Conservation (phyloP, 1,284 basidiomycete genomes). For the Volvariella volvacea region DNA sequence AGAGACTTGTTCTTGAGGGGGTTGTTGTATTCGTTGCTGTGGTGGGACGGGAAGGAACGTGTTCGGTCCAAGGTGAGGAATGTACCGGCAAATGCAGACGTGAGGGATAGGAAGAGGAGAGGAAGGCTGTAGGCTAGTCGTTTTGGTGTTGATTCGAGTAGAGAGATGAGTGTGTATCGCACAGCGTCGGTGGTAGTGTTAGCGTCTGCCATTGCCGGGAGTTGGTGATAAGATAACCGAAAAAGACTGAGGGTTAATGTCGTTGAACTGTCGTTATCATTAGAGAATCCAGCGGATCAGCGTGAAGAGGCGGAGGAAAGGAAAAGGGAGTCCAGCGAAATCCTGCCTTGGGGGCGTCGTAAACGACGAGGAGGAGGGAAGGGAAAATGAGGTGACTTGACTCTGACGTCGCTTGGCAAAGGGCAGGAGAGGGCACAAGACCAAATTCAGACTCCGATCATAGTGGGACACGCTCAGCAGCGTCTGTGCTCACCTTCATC, state of each 20-base stretch:
- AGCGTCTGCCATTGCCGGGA: too few relatives aligned
- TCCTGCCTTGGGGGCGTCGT: too few relatives aligned
- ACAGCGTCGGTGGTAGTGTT: not conserved
- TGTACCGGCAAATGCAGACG: constrained; percentile 54
- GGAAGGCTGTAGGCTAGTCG: constrained; percentile 49
- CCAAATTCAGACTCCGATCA: constrained; percentile 1
- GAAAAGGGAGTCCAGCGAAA: too few relatives aligned
- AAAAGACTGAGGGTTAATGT: too few relatives aligned
- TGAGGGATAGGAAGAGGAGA: constrained; percentile 42
- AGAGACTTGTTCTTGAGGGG: constrained; percentile 16
- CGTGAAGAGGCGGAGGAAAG: too few relatives aligned
- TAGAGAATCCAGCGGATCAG: too few relatives aligned
- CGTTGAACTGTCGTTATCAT: too few relatives aligned
- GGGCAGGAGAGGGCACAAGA: not conserved
- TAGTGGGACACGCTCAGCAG: not conserved
- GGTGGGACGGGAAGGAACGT: constrained; percentile 42
- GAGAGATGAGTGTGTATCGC: constrained; percentile 6
- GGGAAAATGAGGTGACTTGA: too few relatives aligned
- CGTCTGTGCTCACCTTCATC: constrained; percentile 1
- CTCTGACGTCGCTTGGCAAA: too few relatives aligned
- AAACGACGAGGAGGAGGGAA: too few relatives aligned
- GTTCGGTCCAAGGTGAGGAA: constrained; percentile 65
- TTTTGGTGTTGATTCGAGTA: constrained; percentile 34
- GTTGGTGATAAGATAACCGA: too few relatives aligned
- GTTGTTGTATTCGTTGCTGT: not conserved